These are phyloP conservation scores for Chlorella ohadii DNA, from an alignment of 139 green algal species.

Conservation along the genomic window DNA sequence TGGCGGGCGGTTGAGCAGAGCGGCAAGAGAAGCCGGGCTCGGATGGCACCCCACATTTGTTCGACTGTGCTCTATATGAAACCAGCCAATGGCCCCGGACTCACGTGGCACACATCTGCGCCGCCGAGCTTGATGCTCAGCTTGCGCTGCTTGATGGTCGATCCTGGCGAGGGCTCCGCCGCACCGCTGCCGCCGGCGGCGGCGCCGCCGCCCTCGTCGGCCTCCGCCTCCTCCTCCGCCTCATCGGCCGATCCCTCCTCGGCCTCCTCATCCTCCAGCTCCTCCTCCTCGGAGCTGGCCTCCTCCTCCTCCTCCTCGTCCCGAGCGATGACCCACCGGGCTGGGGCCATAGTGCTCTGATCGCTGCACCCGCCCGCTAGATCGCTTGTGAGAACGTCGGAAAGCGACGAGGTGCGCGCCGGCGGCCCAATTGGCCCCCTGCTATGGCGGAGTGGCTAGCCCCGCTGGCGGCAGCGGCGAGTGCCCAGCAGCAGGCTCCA, in stretches of 20 bases:
- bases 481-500: too few species aligned
- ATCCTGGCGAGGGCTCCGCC: conserved; percentile 1
- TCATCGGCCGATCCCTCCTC: background rate
- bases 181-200: background rate
- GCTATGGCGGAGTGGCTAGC: too few species aligned
- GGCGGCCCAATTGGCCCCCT: too few species aligned
- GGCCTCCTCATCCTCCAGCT: background rate
- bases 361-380: too few species aligned
- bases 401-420: too few species aligned
- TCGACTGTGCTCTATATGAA: too few species aligned
- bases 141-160: conserved; percentile 27
- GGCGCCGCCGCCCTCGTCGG: background rate
- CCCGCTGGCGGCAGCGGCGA: too few species aligned
- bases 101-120: conserved; percentile 36
- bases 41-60: too few species aligned
- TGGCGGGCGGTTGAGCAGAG: background rate
- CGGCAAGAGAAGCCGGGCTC: too few species aligned
- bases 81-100: background rate
- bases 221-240: conserved; percentile 12
- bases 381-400: too few species aligned
- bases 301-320: conserved; percentile 48
- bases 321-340: background rate
- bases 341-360: background rate
- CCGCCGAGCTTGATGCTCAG: conserved; percentile 39
- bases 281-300: background rate